Evolutionary conservation across 352 stramenopile genomes (phyloP), one percentile per base, ranked within the genome.

Genomic region (Pythium folliculosum): DNA sequence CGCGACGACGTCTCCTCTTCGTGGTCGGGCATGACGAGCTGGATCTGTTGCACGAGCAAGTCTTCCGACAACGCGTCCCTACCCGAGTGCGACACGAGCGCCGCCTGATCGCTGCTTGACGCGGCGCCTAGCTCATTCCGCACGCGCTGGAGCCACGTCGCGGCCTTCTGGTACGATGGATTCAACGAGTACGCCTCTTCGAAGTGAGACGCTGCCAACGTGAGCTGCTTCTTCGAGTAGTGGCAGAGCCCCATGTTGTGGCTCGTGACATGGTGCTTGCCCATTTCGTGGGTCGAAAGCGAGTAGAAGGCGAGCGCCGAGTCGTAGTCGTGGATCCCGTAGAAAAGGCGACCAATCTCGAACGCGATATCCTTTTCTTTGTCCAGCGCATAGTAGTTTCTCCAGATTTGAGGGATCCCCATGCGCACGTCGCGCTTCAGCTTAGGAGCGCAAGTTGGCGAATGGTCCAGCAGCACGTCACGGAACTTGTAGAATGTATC

Each of bases 401-500:
- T 87, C 90, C 91, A 98, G 0, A 97, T 80, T 19, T 82, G 65
- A 17, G 88, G 82, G 13, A 98, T 90, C 12, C 91, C 92, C 32
- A 86, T 70, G 21, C 82, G 79, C n/a, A 98, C 80, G 57, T 98
- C 95, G 37, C 78, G 69, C 48, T 86, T 86, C 48, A 94, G 73
- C 60, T 93, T 91, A 12, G 72, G 69, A 5, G 80, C 59, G 17
- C 80, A 84, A 52, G 72, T 77, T 0, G 86, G 82, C 47, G 84
- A 86, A 68, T 97, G 89, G 63, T 97, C 90, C 13, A 98, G 76
- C 32, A 98, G 76, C 35, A 91, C 81, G 61, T 98, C 88, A 22
- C 93, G 84, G 66, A 98, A 98, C 69, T 98, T 98, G 73, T 97
- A 98, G 71, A 98, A 98, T 35, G 98, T 88, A 67, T 98, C 95